phyloP scores from a whole-genome alignment of 805 yeast species.

The Cyberlindnera nakhonratchasimensis region DNA sequence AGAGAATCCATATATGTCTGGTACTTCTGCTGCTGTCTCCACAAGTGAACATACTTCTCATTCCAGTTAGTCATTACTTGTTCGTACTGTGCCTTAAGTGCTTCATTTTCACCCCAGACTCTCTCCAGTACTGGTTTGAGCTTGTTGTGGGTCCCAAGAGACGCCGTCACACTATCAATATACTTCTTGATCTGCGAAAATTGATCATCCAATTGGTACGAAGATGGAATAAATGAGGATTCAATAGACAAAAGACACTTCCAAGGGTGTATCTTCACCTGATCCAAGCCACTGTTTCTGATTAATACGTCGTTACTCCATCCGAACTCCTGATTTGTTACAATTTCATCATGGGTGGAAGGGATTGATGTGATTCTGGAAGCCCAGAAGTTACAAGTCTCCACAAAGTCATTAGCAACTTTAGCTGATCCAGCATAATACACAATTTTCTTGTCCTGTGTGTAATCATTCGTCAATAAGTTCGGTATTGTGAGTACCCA shows the following conservation, averaged over 20 bases:
- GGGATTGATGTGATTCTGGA: conserved; percentile 82
- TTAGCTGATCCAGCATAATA: conserved; percentile 34
- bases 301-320: conserved; percentile 45
- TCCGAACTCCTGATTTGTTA: conserved; percentile 76
- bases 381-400: conserved; percentile 88
- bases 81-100: conserved; percentile 23
- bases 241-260: conserved; percentile 27
- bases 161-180: conserved; percentile 35
- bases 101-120: conserved; percentile 30
- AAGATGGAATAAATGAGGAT: conserved; percentile 29
- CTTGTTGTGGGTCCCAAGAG: conserved; percentile 42
- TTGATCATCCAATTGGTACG: conserved; percentile 36
- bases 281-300: conserved; percentile 24
- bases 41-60: conserved; percentile 35
- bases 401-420: conserved; percentile 65
- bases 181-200: conserved; percentile 37
- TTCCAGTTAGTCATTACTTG: conserved; percentile 41
- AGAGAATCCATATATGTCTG: conserved; percentile 33
- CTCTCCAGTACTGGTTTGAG: conserved; percentile 35
- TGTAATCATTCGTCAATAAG: conserved; percentile 17
- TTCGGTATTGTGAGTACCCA: conserved; percentile 28
- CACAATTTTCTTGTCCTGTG: conserved; percentile 22
- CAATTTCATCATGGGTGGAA: conserved; percentile 58
- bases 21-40: conserved; percentile 35
- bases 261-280: conserved; percentile 24